Evolutionary conservation across 1,139 yeast genomes (phyloP), one percentile per base, ranked within the genome.

Genomic region (Yamadazyma jaroonii): DNA sequence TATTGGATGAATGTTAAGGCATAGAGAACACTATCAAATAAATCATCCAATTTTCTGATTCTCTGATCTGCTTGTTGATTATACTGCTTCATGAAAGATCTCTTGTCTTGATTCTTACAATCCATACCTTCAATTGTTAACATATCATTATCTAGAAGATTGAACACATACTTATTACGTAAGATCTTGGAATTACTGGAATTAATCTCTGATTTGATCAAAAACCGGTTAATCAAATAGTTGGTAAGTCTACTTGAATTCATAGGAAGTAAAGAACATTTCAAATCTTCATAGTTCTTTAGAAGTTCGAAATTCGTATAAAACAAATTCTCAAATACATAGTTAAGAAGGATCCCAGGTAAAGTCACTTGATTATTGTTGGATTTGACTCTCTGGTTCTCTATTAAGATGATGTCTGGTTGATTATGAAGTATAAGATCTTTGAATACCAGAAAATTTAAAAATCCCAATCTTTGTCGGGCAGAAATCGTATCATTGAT

Each of bases 341-440:
- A 62, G 42, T 67, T 67, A 14, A 54, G 46, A 11, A 68, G 50
- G 6, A 69, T 68, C 25, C 54, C 62, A 9, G 74, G 75, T n/a
- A 69, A 50, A 3, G 73, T 67, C n/a, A 54, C 52, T 25, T 57
- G 43, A 38, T 57, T 59, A 32, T 49, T 47, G 39, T 57, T 59
- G 15, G 72, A 62, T 36, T 68, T 51, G 1, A 74, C 69, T 25
- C 75, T 45, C 47, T 69, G 75, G 34, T 61, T 56, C 43, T 69
- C 75, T 34, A 69, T 57, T 20, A 63, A 53, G 20, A 61, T 53
- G 11, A 64, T 38, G 37, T 56, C 46, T 2, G 44, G 32, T 5
- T 14, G 6, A 7, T 31, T 20, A 6, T 29, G 15, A 3, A 25
- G 17, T 6, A 51, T 35, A 9, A 59, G 36, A 28, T 53, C 54